phyloP scores from a whole-genome alignment of 1,139 yeast species.

The Magnusiomyces tetraspermus region DNA sequence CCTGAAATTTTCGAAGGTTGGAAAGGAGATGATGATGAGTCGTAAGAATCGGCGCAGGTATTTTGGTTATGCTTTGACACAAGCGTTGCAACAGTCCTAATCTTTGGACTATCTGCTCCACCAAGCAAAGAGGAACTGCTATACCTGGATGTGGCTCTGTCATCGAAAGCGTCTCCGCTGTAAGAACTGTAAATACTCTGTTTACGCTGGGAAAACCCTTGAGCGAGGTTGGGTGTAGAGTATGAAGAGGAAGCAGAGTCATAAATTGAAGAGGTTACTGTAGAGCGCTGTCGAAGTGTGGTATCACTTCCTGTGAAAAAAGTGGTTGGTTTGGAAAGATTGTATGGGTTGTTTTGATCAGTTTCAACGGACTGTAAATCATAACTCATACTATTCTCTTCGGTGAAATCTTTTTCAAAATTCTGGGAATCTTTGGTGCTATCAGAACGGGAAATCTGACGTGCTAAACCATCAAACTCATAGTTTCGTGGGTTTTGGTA shows the following conservation, averaged over 20 bases:
- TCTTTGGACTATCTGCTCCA: background rate
- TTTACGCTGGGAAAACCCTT: background rate
- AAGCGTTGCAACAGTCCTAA: background rate
- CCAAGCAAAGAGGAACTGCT: background rate
- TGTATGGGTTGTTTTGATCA: background rate
- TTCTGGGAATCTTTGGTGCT: background rate
- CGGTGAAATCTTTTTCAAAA: background rate
- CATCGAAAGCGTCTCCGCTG: background rate
- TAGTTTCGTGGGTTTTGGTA: background rate
- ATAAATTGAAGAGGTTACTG: constrained; percentile 6
- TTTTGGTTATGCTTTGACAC: background rate
- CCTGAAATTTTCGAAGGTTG: background rate
- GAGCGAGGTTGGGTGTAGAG: background rate
- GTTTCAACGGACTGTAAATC: background rate
- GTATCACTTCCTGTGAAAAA: background rate
- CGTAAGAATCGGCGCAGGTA: too few relatives aligned
- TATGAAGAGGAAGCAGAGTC: constrained; percentile 6
- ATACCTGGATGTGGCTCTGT: background rate
- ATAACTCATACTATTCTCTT: background rate
- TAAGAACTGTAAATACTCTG: background rate
- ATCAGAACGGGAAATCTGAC: background rate
- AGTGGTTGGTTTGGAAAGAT: background rate
- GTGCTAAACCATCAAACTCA: background rate
- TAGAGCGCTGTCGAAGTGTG: constrained; percentile 2
- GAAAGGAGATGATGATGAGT: background rate